Evolutionary conservation across 352 stramenopile genomes (phyloP).

Genomic region (Phytophthora pini): DNA sequence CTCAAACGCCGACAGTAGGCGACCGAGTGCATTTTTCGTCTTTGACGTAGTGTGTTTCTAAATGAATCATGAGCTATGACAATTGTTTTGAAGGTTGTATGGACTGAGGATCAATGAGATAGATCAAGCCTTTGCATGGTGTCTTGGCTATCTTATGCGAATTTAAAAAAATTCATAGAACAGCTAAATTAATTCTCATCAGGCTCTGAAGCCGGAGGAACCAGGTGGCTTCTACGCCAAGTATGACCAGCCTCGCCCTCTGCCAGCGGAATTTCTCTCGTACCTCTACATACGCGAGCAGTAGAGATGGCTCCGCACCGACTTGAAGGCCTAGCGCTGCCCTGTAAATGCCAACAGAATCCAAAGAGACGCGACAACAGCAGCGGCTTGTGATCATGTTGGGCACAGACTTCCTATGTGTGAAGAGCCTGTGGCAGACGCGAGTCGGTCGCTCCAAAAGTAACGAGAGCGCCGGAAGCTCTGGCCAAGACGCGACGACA

Average conservation of each 20-base stretch:
- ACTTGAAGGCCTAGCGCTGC: background rate
- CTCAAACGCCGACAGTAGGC: slow-evolving; percentile 12
- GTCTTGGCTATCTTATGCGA: slow-evolving; percentile 2
- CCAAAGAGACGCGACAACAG: slow-evolving; percentile 4
- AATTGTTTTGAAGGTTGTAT: too few species aligned
- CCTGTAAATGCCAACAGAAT: slow-evolving; percentile 3
- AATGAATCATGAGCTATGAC: too few species aligned
- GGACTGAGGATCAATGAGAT: slow-evolving; percentile 3
- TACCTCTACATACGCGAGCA: slow-evolving; percentile 34
- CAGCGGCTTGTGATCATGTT: slow-evolving; percentile 14
- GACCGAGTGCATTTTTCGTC: slow-evolving; percentile 20
- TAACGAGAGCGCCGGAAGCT: slow-evolving; percentile 8
- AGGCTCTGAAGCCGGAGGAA: slow-evolving; percentile 20
- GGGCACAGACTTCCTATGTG: slow-evolving; percentile 30
- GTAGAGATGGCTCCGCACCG: slow-evolving; percentile 1
- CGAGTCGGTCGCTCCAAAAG: slow-evolving; percentile 51
- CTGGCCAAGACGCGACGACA: slow-evolving; percentile 5
- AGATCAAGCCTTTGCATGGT: background rate
- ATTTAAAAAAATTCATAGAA: background rate
- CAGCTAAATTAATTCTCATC: slow-evolving; percentile 1
- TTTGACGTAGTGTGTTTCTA: slow-evolving; percentile 20
- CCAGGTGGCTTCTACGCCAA: slow-evolving; percentile 30
- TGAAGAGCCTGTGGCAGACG: slow-evolving; percentile 76
- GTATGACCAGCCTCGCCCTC: slow-evolving; percentile 31
- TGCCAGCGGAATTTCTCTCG: slow-evolving; percentile 23